A percentile compares a stretch with the other conserved stretches of the same genome.
Evolutionary conservation across 129 eudicot genomes (phyloP).

Genomic region (Cynara cardunculus): DNA sequence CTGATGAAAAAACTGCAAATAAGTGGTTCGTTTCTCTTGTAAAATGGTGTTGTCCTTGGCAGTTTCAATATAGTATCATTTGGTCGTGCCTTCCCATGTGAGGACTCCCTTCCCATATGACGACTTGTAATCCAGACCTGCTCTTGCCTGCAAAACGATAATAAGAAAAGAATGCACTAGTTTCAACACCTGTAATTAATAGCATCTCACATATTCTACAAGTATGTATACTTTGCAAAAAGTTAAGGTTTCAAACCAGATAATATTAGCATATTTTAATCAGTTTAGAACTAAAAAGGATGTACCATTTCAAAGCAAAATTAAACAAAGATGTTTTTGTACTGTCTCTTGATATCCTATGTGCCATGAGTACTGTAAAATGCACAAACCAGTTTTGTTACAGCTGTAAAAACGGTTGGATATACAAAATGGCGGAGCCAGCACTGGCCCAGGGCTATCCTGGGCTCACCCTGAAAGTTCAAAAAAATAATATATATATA

Average conservation of each 20-base stretch:
- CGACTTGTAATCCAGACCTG: conserved; percentile 65
- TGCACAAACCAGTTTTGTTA: conserved; percentile 5
- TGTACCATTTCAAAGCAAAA: background rate
- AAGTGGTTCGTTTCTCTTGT: conserved; percentile 91
- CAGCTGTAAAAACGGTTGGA: background rate
- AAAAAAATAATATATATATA: too few species aligned
- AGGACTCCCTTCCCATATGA: conserved; percentile 47
- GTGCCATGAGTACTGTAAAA: conserved; percentile 49
- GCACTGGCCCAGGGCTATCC: background rate
- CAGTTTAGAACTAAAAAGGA: background rate
- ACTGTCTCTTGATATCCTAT: conserved; percentile 63
- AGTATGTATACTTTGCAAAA: background rate
- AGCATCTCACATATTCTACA: background rate
- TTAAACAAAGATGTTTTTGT: background rate
- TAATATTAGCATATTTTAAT: background rate
- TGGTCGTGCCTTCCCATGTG: conserved; percentile 76
- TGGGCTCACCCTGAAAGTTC: too few species aligned
- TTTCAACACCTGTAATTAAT: background rate
- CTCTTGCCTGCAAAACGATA: conserved; percentile 66
- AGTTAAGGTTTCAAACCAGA: background rate
- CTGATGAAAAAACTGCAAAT: conserved; percentile 88
- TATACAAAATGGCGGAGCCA: background rate
- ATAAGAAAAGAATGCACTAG: background rate
- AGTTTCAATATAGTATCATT: conserved; percentile 88
- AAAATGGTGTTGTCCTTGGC: conserved; percentile 86